Evolutionary conservation across 352 stramenopile genomes (phyloP), one percentile per base, ranked within the genome.

Genomic region (Phytophthora kernoviae): DNA sequence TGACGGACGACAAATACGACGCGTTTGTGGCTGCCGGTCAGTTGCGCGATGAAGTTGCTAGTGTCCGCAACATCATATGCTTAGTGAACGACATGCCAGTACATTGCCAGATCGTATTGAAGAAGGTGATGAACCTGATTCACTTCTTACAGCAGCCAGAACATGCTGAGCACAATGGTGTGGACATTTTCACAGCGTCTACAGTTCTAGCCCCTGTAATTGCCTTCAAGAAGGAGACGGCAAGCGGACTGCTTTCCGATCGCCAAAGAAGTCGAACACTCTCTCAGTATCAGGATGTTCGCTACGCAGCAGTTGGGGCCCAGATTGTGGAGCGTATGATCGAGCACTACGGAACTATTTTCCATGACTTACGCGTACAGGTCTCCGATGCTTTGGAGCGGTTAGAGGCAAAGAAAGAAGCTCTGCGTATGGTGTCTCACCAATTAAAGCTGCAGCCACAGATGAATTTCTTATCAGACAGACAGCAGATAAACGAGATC

Each of bases 321-420:
- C 80, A 91, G 47, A 76, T 94, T 20, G 73, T 94, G 14, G 84
- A 94, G 56, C 61, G 78, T 15, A 90, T 94, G 77, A 89, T 94
- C 36, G 47, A 81, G 37, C 77, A 94, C 61, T 81, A 91, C 27
- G 73, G 87, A 9, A 69, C 68, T 4, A 93, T 94, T 52, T 94
- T 94, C 52, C 73, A 93, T 47, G 69, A 77, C 37, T 70, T 95
- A 2, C 78, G 82, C 7, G 56, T 83, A 12, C 75, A 81, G 44
- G 72, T 93, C 21, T 80, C 77, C 14, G 83, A 92, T 52, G 81
- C 84, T 11, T 58, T 88, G 8, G 68, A 89, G 48, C 68, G 81
- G 15, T 53, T 93, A 14, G 73, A 93, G 17, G 53, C 71, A 0
- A 91, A 90, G 61, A 90, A 90, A 47, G 56, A 84, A 46, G 68